phyloP scores from a whole-genome alignment of 1,139 yeast genomes.

The Zygotorulaspora mrakii region DNA sequence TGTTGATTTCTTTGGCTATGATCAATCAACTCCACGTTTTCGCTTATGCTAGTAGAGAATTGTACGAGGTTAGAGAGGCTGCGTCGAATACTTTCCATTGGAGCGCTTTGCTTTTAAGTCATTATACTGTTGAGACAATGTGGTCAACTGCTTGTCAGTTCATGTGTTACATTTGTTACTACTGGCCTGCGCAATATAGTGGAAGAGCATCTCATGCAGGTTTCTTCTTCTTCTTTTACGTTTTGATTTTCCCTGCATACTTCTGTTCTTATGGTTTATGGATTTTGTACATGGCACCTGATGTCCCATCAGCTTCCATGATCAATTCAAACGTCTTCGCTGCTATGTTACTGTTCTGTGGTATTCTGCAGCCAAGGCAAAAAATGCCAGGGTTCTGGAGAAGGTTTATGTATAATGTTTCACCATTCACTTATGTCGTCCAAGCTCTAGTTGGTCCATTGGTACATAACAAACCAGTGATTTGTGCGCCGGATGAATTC shows the following conservation, averaged over 20 bases:
- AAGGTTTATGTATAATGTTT: constrained; percentile 49
- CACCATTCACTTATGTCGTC: constrained; percentile 56
- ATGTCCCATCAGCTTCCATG: constrained; percentile 49
- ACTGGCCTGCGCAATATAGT: constrained; percentile 43
- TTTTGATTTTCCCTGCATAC: constrained; percentile 45
- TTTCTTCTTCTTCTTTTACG: constrained; percentile 44
- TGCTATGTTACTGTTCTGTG: constrained; percentile 51
- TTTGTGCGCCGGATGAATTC: constrained; percentile 47
- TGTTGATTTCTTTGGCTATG: constrained; percentile 50
- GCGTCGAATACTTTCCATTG: constrained; percentile 63
- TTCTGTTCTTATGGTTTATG: constrained; percentile 46
- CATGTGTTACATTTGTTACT: constrained; percentile 41
- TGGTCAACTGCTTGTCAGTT: constrained; percentile 46
- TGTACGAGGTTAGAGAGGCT: constrained; percentile 60
- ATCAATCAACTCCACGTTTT: constrained; percentile 54
- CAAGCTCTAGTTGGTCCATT: constrained; percentile 45
- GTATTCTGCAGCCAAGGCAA: constrained; percentile 48
- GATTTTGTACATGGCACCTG: constrained; percentile 48
- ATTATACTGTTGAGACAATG: constrained; percentile 43
- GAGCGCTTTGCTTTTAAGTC: constrained; percentile 44
- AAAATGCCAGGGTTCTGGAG: constrained; percentile 57
- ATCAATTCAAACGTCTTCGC: constrained; percentile 48
- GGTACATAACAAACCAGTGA: constrained; percentile 43
- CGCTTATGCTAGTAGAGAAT: constrained; percentile 46
- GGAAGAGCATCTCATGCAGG: constrained; percentile 43